Base-by-base conservation (phyloP, 768 basidiomycete species). In the Suillus hirtellus region DNA sequence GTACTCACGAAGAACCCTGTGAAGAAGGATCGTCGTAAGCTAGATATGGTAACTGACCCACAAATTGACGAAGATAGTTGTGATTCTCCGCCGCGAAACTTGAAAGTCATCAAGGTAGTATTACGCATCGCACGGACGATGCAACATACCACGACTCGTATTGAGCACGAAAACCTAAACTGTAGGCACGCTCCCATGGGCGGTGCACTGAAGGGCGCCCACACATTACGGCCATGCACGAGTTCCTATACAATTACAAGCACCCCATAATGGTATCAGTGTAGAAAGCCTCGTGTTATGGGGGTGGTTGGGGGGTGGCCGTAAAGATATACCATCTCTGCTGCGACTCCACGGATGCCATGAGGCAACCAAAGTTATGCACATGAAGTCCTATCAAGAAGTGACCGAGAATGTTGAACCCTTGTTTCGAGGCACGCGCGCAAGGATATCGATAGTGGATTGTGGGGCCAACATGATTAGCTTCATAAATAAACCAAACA, bases 281-380 rank as follows among this genome's bases (percentile, higher is more conserved):
- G 19, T 19, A 34, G 10, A 53, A 34, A 11, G 12, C 19, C 52
- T 53, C 52, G 34, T 53, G 52, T 34, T 7, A 34, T 14, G 11
- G 5, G 31, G 10, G 34, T 53, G 52, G 34, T 11, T 19, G 34
- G 11, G 5, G 31, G 10, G 34, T 53, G 52, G 34, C 19, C 35
- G 52, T 35, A 14, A 37, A 31, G 34, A n/a, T 53, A 35, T 31
- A 35, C 5, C 35, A 35, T 53, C 19, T n/a, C 17, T 53, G 11
- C 52, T n/a, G 52, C 52, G 52, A 34, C 34, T 53, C 34, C 52
- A 35, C 52, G 52, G 34, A 35, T 53, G 52, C 34, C 34, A 34
- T n/a, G 52, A 53, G 52, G 52, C 19, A n/a, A 34, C 19, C 31
- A 53, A 19, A 34, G 35, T 53, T 12, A 53, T 53, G 52, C 19